Evolutionary conservation across 1,284 basidiomycete genomes (phyloP), one percentile per base, ranked within the genome.

Genomic region (Abortiporus biennis): DNA sequence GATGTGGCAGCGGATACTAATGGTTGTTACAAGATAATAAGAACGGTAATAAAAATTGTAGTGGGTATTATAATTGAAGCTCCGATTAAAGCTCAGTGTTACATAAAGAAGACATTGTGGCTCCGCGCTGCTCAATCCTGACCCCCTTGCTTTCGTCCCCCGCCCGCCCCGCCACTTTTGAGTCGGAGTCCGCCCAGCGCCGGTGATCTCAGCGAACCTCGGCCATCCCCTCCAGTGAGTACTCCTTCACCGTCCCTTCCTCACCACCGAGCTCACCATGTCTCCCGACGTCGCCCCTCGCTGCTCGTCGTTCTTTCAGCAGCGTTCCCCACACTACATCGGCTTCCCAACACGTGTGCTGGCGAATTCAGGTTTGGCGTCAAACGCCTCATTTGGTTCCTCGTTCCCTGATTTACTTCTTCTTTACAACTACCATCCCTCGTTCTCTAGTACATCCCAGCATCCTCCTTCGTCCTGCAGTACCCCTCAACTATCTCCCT

Each of bases 111-210:
- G n/a, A n/a, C n/a, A n/a, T 42, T 44, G 43, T 29, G 31, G 40
- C 44, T 48, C 44, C 46, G 47, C 46, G 49, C 51, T 45, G 40
- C 35, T 46, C 27, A 9, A 8, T 29, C 27, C 42, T 39, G 40
- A 35, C 47, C 43, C 45, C 38, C 42, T 50, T 54, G 51, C 47
- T 45, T 40, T 46, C 49, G 45, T 45, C 46, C 40, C 46, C 50
- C 52, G 49, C 53, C 49, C 16, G 27, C 40, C 38, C 54, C 56
- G 54, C 58, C 55, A 50, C 54, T 54, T 56, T 29, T 55, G 52
- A 55, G 54, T 60, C 58, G 54, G 57, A 55, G 58, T 48, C 51
- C 47, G 45, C 49, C 45, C 33, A 46, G 16, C 36, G 24, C 21
- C 36, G 45, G 45, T 45, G 41, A 53, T 47, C 57, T 57, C 56